phyloP scores from a whole-genome alignment of 306 rosid species.

The Canavalia ensiformis region DNA sequence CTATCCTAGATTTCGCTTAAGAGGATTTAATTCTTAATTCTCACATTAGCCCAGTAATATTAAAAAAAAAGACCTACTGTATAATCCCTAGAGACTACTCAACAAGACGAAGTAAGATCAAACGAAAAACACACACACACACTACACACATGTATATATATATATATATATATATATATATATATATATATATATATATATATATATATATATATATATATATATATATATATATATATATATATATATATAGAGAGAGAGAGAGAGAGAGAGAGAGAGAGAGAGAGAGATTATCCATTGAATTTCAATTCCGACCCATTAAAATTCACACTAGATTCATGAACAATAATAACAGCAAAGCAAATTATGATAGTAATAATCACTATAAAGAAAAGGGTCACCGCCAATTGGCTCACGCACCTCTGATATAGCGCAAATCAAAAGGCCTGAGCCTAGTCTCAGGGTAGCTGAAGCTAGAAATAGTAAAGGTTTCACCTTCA shows the following conservation, averaged over 20 bases:
- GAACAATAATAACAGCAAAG: slow-evolving; percentile 9
- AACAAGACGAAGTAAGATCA: slow-evolving; percentile 11
- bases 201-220: no score
- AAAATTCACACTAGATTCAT: slow-evolving; percentile 22
- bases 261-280: background rate
- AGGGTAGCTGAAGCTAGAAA: slow-evolving; percentile 81
- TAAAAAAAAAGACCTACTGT: background rate
- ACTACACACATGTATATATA: no score
- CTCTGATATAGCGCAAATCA: slow-evolving; percentile 82
- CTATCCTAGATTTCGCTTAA: slow-evolving; percentile 25
- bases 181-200: no score
- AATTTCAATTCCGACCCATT: slow-evolving; percentile 44
- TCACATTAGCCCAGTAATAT: background rate
- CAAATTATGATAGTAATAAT: background rate
- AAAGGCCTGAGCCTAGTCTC: slow-evolving; percentile 64
- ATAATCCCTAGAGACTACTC: background rate
- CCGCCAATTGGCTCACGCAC: slow-evolving; percentile 46
- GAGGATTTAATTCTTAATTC: background rate
- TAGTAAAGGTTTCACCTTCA: slow-evolving; percentile 66
- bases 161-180: no score
- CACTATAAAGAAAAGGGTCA: slow-evolving; percentile 42
- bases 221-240: no score
- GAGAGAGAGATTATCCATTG: background rate
- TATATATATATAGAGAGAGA: background rate
- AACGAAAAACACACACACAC: background rate